Base-by-base conservation (phyloP, 805 yeast genomes). In the Scheffersomyces amazonensis region DNA sequence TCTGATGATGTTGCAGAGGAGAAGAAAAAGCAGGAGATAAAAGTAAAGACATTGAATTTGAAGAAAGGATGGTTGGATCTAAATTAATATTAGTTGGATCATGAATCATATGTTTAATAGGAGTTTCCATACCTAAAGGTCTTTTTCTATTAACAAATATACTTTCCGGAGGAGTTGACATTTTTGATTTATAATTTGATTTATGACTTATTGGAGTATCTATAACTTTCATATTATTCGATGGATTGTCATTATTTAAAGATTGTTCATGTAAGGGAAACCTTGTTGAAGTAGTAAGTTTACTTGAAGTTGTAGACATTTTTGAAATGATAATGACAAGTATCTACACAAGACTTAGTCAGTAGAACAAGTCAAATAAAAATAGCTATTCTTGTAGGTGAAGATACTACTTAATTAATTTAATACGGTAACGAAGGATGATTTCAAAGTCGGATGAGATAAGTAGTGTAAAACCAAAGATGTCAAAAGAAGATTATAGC, bases 11-110 rank as follows among this genome's bases (percentile, higher is more conserved):
- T 32, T 49, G 59, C 33, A 69, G 75, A 5, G 81, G 82, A 11
- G 80, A 74, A 7, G 80, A 75, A 43, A 59, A 59, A 2, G 71
- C 71, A 1, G 74, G 74, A 10, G 71, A 64, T 32, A 68, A 31
- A 22, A 36, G 37, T 10, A 37, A 33, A 12, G 44, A 27, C 34
- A 33, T 32, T 27, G 30, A 27, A 27, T 27, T 13, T 6, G 17
- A 16, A 5, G 30, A 27, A 27, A 27, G 30, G 17, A 27, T 27
- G 12, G 59, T 41, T 17, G 56, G 35, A 32, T 40, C 35, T 37
- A 48, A 25, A 38, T 39, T 44, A 21, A 37, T 33, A 33, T 39
- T 40, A 7, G 35, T 27, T 11, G 32, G 32, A 16, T 35, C 35
- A 23, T 32, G 25, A 29, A 25, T 35, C 27, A 30, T 32, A 13